These are phyloP conservation scores for Galerina marginata DNA, from an alignment of 768 basidiomycete species.

Conservation along the genomic window DNA sequence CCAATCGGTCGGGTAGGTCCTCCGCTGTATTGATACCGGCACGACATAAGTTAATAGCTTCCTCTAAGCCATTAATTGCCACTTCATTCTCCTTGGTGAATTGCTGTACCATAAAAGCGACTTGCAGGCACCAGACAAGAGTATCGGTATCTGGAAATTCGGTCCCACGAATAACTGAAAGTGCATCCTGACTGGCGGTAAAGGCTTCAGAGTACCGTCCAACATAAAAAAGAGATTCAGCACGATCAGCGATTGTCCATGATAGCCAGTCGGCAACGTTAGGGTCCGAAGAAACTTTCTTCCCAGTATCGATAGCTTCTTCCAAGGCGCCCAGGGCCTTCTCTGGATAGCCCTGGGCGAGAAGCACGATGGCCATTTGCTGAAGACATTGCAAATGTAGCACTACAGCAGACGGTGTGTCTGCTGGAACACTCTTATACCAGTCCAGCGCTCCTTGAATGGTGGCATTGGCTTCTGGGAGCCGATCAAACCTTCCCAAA, in stretches of 20 bases:
- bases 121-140: constrained; percentile 3
- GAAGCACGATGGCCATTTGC: not conserved
- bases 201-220: constrained; percentile 13
- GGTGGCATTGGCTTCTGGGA: not conserved
- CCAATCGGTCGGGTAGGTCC: too few species aligned
- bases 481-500: not conserved
- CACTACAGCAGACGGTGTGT: not conserved
- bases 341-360: constrained; percentile 1
- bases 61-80: too few species aligned
- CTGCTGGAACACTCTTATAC: not conserved
- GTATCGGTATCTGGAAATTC: not conserved
- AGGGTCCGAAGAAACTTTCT: not conserved
- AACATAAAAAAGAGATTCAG: constrained; percentile 5
- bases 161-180: not conserved
- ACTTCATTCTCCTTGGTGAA: too few species aligned
- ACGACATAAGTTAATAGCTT: not conserved
- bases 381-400: not conserved
- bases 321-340: not conserved
- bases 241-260: not conserved
- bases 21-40: not conserved
- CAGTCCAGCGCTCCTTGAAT: constrained; percentile 3
- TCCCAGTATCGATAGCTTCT: constrained; percentile 2
- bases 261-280: not conserved
- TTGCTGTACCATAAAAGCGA: too few species aligned
- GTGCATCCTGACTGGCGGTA: not conserved